phyloP scores from a whole-genome alignment of 306 rosid species.

The Canavalia ensiformis region DNA sequence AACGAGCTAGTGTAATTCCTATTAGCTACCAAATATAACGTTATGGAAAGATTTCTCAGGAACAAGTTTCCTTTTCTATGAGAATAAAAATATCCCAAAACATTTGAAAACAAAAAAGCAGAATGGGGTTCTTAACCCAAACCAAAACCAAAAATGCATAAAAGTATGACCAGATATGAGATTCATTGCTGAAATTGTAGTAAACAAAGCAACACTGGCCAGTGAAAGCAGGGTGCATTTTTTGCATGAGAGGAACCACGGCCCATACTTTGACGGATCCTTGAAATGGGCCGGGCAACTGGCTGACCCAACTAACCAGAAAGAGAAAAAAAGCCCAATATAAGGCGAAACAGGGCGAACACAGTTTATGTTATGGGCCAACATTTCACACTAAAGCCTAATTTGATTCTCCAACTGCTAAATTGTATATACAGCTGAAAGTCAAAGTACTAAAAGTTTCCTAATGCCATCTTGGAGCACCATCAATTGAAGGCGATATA shows the following conservation, averaged over 20 bases:
- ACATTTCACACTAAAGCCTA: conserved; percentile 31
- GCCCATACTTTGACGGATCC: conserved; percentile 10
- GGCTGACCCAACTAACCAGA: background rate
- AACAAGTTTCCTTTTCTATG: background rate
- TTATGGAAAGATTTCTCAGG: too few relatives aligned
- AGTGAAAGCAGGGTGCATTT: conserved; percentile 39
- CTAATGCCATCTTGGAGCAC: conserved; percentile 44
- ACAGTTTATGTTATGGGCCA: background rate
- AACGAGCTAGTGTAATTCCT: background rate
- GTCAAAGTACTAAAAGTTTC: background rate
- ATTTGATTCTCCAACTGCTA: conserved; percentile 41
- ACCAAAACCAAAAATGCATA: background rate
- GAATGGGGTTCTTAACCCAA: background rate
- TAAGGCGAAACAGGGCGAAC: background rate
- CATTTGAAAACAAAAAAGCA: background rate
- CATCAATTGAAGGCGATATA: conserved; percentile 51
- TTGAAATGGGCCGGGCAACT: conserved; percentile 18
- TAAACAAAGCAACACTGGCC: conserved; percentile 27
- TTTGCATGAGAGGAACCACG: background rate
- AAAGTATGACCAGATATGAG: background rate
- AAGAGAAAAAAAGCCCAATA: conserved; percentile 25
- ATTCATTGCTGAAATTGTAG: background rate
- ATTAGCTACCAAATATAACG: too few relatives aligned
- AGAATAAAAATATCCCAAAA: background rate
- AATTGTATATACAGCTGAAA: conserved; percentile 35